A percentile compares a stretch with the other conserved stretches of the same genome.
These are phyloP conservation scores for Davidsoniella neocaledoniae DNA, from an alignment of 2,329 filamentous ascomycete species.

Conservation along the genomic window DNA sequence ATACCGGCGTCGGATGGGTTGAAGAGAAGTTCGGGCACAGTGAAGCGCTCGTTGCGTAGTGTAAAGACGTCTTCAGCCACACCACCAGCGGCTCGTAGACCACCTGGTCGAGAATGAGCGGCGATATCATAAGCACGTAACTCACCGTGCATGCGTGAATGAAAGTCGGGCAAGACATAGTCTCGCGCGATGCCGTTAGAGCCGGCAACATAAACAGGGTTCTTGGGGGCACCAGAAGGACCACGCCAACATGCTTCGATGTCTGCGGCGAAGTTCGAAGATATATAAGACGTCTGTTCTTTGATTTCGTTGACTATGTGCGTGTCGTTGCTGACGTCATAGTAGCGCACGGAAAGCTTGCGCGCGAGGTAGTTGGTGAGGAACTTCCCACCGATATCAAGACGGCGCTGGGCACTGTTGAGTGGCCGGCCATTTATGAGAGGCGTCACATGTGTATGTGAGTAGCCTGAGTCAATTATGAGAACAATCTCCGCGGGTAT, in stretches of 20 bases:
- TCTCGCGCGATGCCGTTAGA: conserved; percentile 56
- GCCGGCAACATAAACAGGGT: conserved; percentile 28
- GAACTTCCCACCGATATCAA: conserved; percentile 85
- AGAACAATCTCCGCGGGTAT: conserved; percentile 65
- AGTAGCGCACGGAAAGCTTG: conserved; percentile 75
- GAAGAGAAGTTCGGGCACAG: conserved; percentile 80
- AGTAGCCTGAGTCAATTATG: conserved; percentile 82
- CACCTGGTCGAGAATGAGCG: conserved; percentile 28
- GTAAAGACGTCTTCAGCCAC: conserved; percentile 64
- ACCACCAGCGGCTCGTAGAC: conserved; percentile 25
- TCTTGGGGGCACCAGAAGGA: conserved; percentile 39
- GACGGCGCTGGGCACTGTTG: conserved; percentile 63
- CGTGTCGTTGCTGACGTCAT: conserved; percentile 88
- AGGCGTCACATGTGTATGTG: conserved; percentile 79
- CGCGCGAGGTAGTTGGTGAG: conserved; percentile 87
- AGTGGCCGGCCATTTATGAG: conserved; percentile 66
- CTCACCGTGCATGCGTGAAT: conserved; percentile 43
- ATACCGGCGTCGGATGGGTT: conserved; percentile 73
- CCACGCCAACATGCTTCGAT: conserved; percentile 77
- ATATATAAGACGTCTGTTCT: conserved; percentile 72
- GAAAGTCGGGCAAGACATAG: conserved; percentile 77
- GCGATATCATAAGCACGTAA: conserved; percentile 62
- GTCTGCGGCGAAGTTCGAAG: conserved; percentile 56
- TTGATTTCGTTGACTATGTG: conserved; percentile 95
- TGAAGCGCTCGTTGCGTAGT: conserved; percentile 80